phyloP scores from a whole-genome alignment of 192 early-diverging fungal species.

The Anaeromyces robustus region DNA sequence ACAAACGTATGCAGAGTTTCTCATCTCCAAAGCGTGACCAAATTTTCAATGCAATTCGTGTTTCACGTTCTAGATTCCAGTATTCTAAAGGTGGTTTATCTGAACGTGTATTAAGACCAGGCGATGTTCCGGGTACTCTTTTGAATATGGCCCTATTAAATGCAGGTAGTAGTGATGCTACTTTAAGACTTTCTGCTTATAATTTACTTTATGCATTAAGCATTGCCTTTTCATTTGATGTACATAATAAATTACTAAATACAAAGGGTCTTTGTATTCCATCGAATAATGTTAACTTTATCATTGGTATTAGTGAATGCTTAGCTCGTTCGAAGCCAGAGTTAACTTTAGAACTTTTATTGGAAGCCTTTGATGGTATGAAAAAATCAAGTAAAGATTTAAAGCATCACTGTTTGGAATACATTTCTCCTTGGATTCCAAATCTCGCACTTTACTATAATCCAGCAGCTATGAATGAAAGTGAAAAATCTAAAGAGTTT shows the following conservation, averaged over 20 bases:
- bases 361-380: conserved; percentile 71
- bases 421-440: conserved; percentile 76
- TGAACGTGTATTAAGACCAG: conserved; percentile 63
- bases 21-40: conserved; percentile 57
- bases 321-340: conserved; percentile 57
- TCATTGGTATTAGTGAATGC: conserved; percentile 62
- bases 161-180: conserved; percentile 64
- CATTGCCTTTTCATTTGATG: conserved; percentile 65
- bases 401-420: conserved; percentile 70
- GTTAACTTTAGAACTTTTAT: conserved; percentile 78
- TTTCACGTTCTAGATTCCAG: conserved; percentile 52
- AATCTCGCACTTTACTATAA: conserved; percentile 51
- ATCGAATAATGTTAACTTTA: conserved; percentile 72
- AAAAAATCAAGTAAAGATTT: conserved; percentile 45
- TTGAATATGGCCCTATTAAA: conserved; percentile 87
- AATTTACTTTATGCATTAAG: conserved; percentile 76
- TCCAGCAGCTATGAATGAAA: neutral
- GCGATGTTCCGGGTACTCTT: conserved; percentile 79
- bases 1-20: conserved; percentile 20
- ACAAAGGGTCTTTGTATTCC: conserved; percentile 76
- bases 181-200: conserved; percentile 69
- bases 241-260: conserved; percentile 60
- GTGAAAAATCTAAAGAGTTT: conserved; percentile 14
- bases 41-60: conserved; percentile 49
- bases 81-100: conserved; percentile 41